Evolutionary conservation across 75 land plant species (phyloP), one percentile per base, ranked within the genome.

Genomic region (Larix kaempferi): DNA sequence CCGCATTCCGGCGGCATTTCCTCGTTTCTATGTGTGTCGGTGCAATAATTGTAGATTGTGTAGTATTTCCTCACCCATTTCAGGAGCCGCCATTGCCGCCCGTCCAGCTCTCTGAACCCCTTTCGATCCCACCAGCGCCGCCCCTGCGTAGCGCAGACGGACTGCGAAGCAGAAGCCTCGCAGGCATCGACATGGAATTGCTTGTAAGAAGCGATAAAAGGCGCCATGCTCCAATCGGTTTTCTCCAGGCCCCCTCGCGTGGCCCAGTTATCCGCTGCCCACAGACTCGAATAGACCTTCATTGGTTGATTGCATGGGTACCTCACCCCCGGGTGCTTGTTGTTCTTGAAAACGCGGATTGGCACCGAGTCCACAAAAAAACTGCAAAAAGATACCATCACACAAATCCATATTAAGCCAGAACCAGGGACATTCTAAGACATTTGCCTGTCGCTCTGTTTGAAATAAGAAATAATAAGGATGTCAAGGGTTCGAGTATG

Each of bases 201-300:
- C 1, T 59, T 66, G 76, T 80, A 86, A 6, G 85, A 54, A 1
- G 85, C 85, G 49, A 84, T 63, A 49, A 88, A 88, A 0, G 89
- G 89, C 16, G 83, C 84, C 17, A 77, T 62, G 27, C 71, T 78
- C 88, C 88, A 88, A 55, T 88, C 74, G 1, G 87, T 82, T 80
- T 88, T 88, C 76, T 81, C 84, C 23, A 82, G 63, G 2, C 89
- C 89, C 1, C 88, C 90, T 17, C 76, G 64, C 1, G 90, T 88
- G 0, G 90, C 90, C 90, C 90, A 89, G 29, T 80, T 59, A 29
- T 86, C 89, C 3, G 79, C 90, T 54, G 86, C 83, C 90, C 90
- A 89, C 27, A 89, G 66, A 80, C 89, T 86, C 11, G 83, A 74
- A 77, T 86, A 83, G 52, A 89, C 71, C 37, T 78, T 78, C 89